phyloP scores from a whole-genome alignment of 1,284 basidiomycete species.

The Coriolopsis trogii region DNA sequence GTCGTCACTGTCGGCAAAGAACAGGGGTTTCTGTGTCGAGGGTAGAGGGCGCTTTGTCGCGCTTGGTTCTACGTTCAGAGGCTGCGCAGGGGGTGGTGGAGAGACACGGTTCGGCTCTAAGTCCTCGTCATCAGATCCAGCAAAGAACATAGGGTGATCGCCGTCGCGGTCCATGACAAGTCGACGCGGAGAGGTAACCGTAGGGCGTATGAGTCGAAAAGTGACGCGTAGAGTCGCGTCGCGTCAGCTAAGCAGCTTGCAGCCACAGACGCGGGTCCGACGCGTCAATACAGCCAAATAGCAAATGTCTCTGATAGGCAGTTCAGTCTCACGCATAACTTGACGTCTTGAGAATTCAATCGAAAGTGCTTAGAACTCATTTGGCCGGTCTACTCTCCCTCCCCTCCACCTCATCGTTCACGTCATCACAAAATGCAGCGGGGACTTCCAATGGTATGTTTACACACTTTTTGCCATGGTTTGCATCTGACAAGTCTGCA shows the following conservation, averaged over 20 bases:
- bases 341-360: conserved; percentile 15
- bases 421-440: conserved; percentile 65
- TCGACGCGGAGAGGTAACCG: background rate
- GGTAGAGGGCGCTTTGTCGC: background rate
- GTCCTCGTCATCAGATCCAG: conserved; percentile 39
- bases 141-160: conserved; percentile 38
- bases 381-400: background rate
- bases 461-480: too few species aligned
- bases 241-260: conserved; percentile 16
- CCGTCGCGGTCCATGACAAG: conserved; percentile 6
- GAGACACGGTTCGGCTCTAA: background rate
- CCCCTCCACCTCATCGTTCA: background rate
- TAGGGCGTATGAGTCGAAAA: background rate
- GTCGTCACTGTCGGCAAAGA: conserved; percentile 63
- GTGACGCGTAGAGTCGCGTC: conserved; percentile 15
- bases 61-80: too few species aligned
- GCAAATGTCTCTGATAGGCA: background rate
- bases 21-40: conserved; percentile 41
- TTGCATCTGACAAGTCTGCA: conserved; percentile 34
- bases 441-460: conserved; percentile 65
- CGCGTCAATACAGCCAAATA: conserved; percentile 24
- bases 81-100: background rate
- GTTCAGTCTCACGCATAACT: conserved; percentile 12
- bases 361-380: conserved; percentile 11
- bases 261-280: conserved; percentile 33